Evolutionary conservation across 176 grass and related monocot species (phyloP), one percentile per base, ranked within the genome.

Genomic region (maize (Zea mays)): DNA sequence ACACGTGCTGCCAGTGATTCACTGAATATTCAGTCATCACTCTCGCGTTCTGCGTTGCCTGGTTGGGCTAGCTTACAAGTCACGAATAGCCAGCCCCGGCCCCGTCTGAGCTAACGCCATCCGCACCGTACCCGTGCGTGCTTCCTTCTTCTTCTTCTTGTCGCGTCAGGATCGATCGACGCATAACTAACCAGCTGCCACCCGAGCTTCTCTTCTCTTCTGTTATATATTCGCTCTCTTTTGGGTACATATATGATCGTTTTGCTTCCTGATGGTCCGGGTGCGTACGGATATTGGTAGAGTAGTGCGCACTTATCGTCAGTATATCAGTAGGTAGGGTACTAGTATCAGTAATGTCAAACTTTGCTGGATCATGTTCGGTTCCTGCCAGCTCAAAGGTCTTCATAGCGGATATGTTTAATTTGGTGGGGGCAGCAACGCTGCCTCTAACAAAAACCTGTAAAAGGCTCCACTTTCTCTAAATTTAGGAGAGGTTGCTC

Each of bases 31-130:
- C 54, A 20, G 54, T 57, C 54, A 57, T 57, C 17, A 20, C 54
- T 57, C 54, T 20, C 52, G 52, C 52, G 52, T 55, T 15, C 6
- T 57, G 17, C 54, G 54, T 57, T 57, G 54, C 54, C 17, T 57
- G 54, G 55, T 44, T 72, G 3, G 38, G 44, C 20, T 14, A 6
- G 50, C 10, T 71, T 49, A 84, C 65, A 13, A 80, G 19, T 89
- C 56, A 78, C 49, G 15, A 77, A 13, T 89, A 73, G n/a, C 59
- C 48, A 57, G 39, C 13, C 19, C n/a, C n/a, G n/a, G n/a, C n/a
- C 27, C 27, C 43, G 48, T 2, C 61, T 4, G 54, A 62, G 82
- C 46, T 34, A 12, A 13, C n/a, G 39, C 38, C 38, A 4, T 41
- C 7, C 6, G 73, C 11, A 17, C 8, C n/a, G 7, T 57, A 1